phyloP scores from a whole-genome alignment of 163 green algal genomes.

The Botryococcus braunii region DNA sequence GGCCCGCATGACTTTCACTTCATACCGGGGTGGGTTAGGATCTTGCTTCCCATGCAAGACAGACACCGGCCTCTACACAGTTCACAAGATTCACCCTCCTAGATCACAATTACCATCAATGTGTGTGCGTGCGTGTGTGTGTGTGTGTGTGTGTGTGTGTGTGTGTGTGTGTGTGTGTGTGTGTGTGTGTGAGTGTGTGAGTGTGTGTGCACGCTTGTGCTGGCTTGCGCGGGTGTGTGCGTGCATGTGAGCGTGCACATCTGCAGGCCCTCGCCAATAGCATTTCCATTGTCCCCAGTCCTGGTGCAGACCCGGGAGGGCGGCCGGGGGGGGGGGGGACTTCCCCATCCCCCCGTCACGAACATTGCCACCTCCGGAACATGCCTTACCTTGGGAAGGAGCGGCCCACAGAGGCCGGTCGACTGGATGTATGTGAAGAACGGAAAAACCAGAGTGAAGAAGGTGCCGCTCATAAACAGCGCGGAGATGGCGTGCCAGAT shows the following conservation, averaged over 20 bases:
- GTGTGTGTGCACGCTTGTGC: too few species aligned
- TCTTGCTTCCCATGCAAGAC: too few species aligned
- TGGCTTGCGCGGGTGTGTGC: background rate
- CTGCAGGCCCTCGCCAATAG: background rate
- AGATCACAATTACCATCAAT: too few species aligned
- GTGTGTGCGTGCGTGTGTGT: too few species aligned
- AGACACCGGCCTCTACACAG: too few species aligned
- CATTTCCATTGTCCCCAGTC: background rate
- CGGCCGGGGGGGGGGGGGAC: background rate
- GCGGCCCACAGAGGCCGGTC: conserved; percentile 37
- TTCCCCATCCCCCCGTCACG: background rate
- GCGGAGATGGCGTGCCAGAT: too few species aligned
- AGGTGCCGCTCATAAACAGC: conserved; percentile 7
- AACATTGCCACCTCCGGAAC: background rate
- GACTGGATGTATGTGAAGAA: conserved; percentile 74
- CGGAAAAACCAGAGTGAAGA: conserved; percentile 21
- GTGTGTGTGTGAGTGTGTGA: too few species aligned
- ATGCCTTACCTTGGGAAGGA: conserved; percentile 43
- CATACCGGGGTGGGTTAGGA: background rate
- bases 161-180: too few species aligned
- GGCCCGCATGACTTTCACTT: background rate
- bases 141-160: too few species aligned
- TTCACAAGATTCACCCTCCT: too few species aligned
- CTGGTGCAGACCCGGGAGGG: background rate
- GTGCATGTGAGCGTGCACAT: background rate